A percentile compares a stretch with the other conserved stretches of the same genome.
These are phyloP conservation scores for Alternaria burnsii DNA, from an alignment of 2,329 filamentous ascomycete species.

Conservation along the genomic window DNA sequence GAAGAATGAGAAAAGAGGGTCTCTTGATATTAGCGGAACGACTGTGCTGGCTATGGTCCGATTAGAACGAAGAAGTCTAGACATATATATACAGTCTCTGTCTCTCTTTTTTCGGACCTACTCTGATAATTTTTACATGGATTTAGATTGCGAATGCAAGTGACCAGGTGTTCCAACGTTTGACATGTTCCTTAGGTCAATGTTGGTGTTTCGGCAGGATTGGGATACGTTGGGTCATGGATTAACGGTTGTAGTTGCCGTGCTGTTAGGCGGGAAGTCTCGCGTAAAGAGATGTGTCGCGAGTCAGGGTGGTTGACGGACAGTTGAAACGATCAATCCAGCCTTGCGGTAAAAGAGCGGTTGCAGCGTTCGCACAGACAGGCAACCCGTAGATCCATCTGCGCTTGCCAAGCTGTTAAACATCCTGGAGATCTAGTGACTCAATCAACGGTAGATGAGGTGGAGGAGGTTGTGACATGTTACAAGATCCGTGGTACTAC, in stretches of 20 bases:
- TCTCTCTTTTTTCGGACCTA: slow-evolving; percentile 1
- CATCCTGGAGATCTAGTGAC: neutral
- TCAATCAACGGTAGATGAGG: neutral
- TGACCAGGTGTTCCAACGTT: slow-evolving; percentile 22
- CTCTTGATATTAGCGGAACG: slow-evolving; percentile 13
- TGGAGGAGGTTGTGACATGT: neutral
- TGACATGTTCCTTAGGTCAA: slow-evolving; percentile 21
- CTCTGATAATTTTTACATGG: slow-evolving; percentile 10
- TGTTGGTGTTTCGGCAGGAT: slow-evolving; percentile 27
- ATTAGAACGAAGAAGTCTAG: slow-evolving; percentile 13
- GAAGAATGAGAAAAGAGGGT: slow-evolving; percentile 19
- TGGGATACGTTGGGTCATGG: slow-evolving; percentile 18
- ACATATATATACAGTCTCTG: slow-evolving; percentile 21
- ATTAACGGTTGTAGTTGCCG: slow-evolving; percentile 21
- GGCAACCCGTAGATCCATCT: neutral
- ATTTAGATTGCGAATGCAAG: slow-evolving; percentile 20
- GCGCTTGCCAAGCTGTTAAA: neutral
- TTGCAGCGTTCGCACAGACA: slow-evolving; percentile 34
- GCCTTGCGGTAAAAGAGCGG: slow-evolving; percentile 7
- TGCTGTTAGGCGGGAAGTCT: slow-evolving; percentile 20
- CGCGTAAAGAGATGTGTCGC: slow-evolving; percentile 6
- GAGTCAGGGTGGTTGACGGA: neutral
- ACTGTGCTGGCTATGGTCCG: slow-evolving; percentile 1
- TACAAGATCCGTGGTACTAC: neutral
- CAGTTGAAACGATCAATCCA: slow-evolving; percentile 4